Percentiles rank a stretch among this genome's conserved stretches.
These are phyloP conservation scores for Cruciata laevipes DNA, from an alignment of 257 asterid genomes.

Conservation along the genomic window DNA sequence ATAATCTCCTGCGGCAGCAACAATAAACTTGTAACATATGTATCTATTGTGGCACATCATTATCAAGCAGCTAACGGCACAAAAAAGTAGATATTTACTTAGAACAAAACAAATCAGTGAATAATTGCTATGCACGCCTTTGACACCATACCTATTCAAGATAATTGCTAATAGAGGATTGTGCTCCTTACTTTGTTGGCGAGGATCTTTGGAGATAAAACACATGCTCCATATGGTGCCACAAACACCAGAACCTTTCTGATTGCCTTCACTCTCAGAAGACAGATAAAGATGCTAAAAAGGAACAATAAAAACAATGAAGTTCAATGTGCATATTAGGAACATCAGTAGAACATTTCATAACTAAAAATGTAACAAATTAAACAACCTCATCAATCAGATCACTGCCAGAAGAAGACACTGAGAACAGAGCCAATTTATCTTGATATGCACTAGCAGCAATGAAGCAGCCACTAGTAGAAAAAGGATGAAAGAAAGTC, in stretches of 20 bases:
- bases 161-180: constrained; percentile 80
- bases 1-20: constrained; percentile 54
- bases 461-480: constrained; percentile 83
- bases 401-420: constrained; percentile 62
- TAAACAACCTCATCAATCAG: constrained; percentile 66
- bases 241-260: constrained; percentile 47
- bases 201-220: constrained; percentile 63
- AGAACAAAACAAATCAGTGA: constrained; percentile 10
- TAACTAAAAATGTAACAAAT: constrained; percentile 5
- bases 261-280: constrained; percentile 50
- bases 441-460: constrained; percentile 94
- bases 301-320: constrained; percentile 4
- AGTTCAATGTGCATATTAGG: constrained; percentile 14
- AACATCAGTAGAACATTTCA: constrained; percentile 9
- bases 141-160: constrained; percentile 64
- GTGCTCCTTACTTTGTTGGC: constrained; percentile 38
- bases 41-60: constrained; percentile 4
- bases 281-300: constrained; percentile 61
- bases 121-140: constrained; percentile 11
- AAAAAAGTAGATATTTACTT: constrained; percentile 8
- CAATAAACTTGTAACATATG: constrained; percentile 7
- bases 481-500: constrained; percentile 28
- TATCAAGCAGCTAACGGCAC: constrained; percentile 16
- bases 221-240: constrained; percentile 99
- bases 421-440: constrained; percentile 68